Percentiles rank a stretch among this genome's conserved stretches.
These are phyloP conservation scores for Cucurbita moschata DNA, from an alignment of 306 rosid species.

Conservation along the genomic window DNA sequence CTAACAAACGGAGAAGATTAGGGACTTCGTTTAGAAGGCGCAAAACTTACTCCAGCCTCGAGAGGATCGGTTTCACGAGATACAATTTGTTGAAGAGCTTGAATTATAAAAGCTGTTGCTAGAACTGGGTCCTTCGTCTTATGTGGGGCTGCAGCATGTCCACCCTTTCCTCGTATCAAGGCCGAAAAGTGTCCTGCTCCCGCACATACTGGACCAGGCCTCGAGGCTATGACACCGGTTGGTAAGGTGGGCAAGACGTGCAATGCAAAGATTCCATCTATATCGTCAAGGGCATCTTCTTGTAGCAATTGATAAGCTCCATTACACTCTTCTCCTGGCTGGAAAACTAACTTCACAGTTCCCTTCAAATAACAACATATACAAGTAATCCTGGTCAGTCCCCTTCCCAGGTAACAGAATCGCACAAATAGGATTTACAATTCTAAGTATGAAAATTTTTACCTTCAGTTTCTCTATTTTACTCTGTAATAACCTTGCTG, in stretches of 20 bases:
- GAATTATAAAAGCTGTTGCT: conserved; percentile 21
- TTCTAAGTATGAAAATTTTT: background rate
- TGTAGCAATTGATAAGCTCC: conserved; percentile 30
- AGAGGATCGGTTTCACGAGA: conserved; percentile 31
- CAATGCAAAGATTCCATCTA: conserved; percentile 18
- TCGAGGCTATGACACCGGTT: conserved; percentile 25
- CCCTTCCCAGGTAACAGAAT: background rate
- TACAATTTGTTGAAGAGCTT: conserved; percentile 31
- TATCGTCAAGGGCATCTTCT: conserved; percentile 14
- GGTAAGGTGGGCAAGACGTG: conserved; percentile 22
- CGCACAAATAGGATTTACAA: background rate
- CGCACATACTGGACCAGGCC: conserved; percentile 24
- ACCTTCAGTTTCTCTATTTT: conserved; percentile 11
- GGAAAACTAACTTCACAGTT: conserved; percentile 33
- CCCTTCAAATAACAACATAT: conserved; percentile 12
- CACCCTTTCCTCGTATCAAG: conserved; percentile 26
- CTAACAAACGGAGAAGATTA: background rate
- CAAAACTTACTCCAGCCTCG: conserved; percentile 15
- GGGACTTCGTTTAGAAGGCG: background rate
- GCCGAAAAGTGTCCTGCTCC: conserved; percentile 23
- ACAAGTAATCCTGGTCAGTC: background rate
- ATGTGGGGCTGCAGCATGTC: conserved; percentile 30
- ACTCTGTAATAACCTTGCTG: conserved; percentile 36
- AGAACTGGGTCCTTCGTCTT: conserved; percentile 22
- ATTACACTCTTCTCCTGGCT: conserved; percentile 30